phyloP scores from a whole-genome alignment of 2,329 filamentous ascomycete genomes.

The Ambrosiella xylebori region DNA sequence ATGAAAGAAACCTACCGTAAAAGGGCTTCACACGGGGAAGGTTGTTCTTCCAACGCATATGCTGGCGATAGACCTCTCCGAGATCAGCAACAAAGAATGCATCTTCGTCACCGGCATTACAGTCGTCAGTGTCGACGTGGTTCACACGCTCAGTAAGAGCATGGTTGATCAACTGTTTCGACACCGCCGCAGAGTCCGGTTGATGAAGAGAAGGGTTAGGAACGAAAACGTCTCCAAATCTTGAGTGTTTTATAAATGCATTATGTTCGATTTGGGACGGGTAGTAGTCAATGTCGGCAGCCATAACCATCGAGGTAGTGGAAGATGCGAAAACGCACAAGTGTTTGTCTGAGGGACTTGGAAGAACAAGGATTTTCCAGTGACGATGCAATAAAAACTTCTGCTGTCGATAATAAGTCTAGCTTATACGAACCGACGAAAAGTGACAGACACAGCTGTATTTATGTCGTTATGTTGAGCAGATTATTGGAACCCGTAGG shows the following conservation, averaged over 20 bases:
- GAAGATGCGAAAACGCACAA: slow-evolving; percentile 8
- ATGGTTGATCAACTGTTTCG: slow-evolving; percentile 72
- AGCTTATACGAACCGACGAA: slow-evolving; percentile 14
- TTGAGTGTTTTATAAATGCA: slow-evolving; percentile 29
- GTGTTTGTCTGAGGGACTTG: not conserved
- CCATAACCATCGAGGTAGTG: slow-evolving; percentile 41
- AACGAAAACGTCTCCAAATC: slow-evolving; percentile 17
- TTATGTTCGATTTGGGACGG: slow-evolving; percentile 34
- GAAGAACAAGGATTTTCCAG: not conserved
- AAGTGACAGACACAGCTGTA: slow-evolving; percentile 12
- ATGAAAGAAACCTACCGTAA: slow-evolving; percentile 47
- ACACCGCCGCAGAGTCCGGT: slow-evolving; percentile 17
- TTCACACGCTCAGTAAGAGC: slow-evolving; percentile 75
- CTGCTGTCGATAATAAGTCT: slow-evolving; percentile 10
- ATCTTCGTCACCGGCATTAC: slow-evolving; percentile 86
- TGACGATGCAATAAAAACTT: slow-evolving; percentile 3
- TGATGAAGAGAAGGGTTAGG: slow-evolving; percentile 14
- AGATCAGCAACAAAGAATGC: slow-evolving; percentile 97
- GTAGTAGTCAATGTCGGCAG: slow-evolving; percentile 40
- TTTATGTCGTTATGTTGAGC: not conserved
- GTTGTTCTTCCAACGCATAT: slow-evolving; percentile 93
- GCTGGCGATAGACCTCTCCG: slow-evolving; percentile 96
- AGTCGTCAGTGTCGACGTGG: slow-evolving; percentile 69
- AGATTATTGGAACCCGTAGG: slow-evolving; percentile 17
- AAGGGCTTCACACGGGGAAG: slow-evolving; percentile 86